A percentile compares a stretch with the other conserved stretches of the same genome.
Conservation (phyloP, 495 filamentous ascomycete species). For the Penicillium bovifimosum region DNA sequence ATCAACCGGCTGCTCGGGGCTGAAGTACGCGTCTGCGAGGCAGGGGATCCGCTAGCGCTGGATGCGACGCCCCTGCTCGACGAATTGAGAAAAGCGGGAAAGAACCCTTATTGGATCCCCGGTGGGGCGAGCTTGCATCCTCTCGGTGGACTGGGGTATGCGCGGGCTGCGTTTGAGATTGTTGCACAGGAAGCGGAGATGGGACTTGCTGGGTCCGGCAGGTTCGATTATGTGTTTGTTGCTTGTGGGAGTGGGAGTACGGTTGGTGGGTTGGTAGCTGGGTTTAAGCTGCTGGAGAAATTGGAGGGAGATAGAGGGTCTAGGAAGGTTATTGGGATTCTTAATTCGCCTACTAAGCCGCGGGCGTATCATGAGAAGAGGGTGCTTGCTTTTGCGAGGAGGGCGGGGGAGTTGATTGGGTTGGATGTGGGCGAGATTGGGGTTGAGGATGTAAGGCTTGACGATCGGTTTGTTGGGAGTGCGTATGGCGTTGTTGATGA, state of each 20-base stretch:
- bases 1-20: slow-evolving; percentile 31
- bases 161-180: slow-evolving; percentile 36
- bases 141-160: slow-evolving; percentile 37
- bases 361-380: slow-evolving; percentile 26
- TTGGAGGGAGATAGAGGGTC: not conserved
- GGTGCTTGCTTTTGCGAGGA: slow-evolving; percentile 30
- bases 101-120: slow-evolving; percentile 34
- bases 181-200: slow-evolving; percentile 26
- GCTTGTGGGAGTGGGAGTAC: slow-evolving; percentile 39
- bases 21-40: slow-evolving; percentile 33
- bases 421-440: slow-evolving; percentile 22
- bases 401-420: slow-evolving; percentile 26
- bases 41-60: slow-evolving; percentile 4
- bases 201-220: slow-evolving; percentile 13
- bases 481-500: slow-evolving; percentile 33
- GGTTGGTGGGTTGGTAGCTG: slow-evolving; percentile 34
- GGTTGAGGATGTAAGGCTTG: slow-evolving; percentile 29
- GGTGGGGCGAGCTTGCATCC: slow-evolving; percentile 39
- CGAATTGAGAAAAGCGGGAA: slow-evolving; percentile 11
- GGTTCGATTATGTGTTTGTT: slow-evolving; percentile 37
- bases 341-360: slow-evolving; percentile 32
- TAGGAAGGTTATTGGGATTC: slow-evolving; percentile 29
- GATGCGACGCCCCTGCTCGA: slow-evolving; percentile 21
- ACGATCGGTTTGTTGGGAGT: slow-evolving; percentile 32
- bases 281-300: slow-evolving; percentile 33